These are phyloP conservation scores for Pyrenula aspistea DNA, from an alignment of 495 filamentous ascomycete genomes.

Conservation along the genomic window DNA sequence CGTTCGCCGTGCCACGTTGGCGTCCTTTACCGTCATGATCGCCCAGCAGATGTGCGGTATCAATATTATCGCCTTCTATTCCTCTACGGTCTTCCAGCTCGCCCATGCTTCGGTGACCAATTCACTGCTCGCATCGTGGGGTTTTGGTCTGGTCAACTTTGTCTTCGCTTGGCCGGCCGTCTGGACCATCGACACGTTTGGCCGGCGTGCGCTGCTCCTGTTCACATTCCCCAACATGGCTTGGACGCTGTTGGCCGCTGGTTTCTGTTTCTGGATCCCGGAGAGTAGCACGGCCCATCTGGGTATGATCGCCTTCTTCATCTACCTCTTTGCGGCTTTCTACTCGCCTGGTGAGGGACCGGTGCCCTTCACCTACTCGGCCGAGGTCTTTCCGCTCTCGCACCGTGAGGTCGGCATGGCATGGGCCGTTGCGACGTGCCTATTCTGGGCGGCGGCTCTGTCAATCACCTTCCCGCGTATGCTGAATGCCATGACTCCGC, in stretches of 20 bases:
- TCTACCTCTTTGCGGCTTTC: constrained; percentile 55
- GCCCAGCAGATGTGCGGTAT: constrained; percentile 45
- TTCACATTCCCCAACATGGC: constrained; percentile 42
- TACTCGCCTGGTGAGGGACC: constrained; percentile 63
- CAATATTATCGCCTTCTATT: constrained; percentile 64
- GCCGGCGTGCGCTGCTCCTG: constrained; percentile 34
- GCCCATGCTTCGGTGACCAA: constrained; percentile 30
- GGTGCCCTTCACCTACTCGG: constrained; percentile 63
- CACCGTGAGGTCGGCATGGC: constrained; percentile 66
- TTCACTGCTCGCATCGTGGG: constrained; percentile 41
- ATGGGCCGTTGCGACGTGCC: constrained; percentile 60
- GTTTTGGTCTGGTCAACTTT: constrained; percentile 46
- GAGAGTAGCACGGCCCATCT: constrained; percentile 27
- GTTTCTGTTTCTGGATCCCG: constrained; percentile 31
- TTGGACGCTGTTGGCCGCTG: constrained; percentile 33
- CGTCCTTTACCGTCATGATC: constrained; percentile 56
- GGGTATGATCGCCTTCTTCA: constrained; percentile 46
- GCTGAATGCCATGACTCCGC: constrained; percentile 40
- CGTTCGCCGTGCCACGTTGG: constrained; percentile 52
- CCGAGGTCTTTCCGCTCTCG: constrained; percentile 70
- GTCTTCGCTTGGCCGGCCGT: constrained; percentile 43
- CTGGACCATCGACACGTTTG: constrained; percentile 36
- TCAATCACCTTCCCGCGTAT: constrained; percentile 60
- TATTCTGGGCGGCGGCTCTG: constrained; percentile 63
- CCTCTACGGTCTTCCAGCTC: constrained; percentile 47